A percentile compares a stretch with the other conserved stretches of the same genome.
Conservation (phyloP, 2,329 filamentous ascomycete genomes). For the Ophiosphaerella korrae region DNA sequence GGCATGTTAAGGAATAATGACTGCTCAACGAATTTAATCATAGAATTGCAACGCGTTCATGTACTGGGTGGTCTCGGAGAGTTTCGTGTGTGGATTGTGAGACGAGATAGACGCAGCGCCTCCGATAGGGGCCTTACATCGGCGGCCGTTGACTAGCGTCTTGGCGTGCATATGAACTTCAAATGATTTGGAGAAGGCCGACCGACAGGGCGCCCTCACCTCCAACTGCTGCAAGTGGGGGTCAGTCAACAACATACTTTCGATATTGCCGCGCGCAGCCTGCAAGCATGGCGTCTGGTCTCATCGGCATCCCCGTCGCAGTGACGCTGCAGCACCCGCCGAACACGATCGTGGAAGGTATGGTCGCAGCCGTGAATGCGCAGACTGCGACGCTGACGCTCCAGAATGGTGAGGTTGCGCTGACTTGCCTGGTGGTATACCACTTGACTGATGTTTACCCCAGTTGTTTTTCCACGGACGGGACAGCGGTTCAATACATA, state of each 20-base stretch:
- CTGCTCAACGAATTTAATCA: background rate
- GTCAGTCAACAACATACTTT: slow-evolving; percentile 1
- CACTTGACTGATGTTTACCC: slow-evolving; percentile 1
- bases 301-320: slow-evolving; percentile 76
- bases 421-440: background rate
- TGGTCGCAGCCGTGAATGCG: slow-evolving; percentile 72
- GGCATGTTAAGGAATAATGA: background rate
- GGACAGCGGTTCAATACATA: slow-evolving; percentile 60
- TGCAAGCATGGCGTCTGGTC: slow-evolving; percentile 64
- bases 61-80: background rate
- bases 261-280: background rate
- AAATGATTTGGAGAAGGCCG: slow-evolving; percentile 1
- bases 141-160: slow-evolving; percentile 5
- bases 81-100: too few relatives aligned
- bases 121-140: background rate
- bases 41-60: background rate
- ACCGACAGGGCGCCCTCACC: slow-evolving; percentile 6
- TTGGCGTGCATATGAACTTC: slow-evolving; percentile 5
- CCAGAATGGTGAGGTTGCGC: slow-evolving; percentile 64
- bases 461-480: slow-evolving; percentile 60
- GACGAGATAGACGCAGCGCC: too few relatives aligned
- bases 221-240: slow-evolving; percentile 7
- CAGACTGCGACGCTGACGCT: slow-evolving; percentile 67
- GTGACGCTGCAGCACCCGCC: slow-evolving; percentile 72
- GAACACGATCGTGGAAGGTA: slow-evolving; percentile 69